Conservation (phyloP, 495 filamentous ascomycete species). For the Annulohypoxylon stygium region DNA sequence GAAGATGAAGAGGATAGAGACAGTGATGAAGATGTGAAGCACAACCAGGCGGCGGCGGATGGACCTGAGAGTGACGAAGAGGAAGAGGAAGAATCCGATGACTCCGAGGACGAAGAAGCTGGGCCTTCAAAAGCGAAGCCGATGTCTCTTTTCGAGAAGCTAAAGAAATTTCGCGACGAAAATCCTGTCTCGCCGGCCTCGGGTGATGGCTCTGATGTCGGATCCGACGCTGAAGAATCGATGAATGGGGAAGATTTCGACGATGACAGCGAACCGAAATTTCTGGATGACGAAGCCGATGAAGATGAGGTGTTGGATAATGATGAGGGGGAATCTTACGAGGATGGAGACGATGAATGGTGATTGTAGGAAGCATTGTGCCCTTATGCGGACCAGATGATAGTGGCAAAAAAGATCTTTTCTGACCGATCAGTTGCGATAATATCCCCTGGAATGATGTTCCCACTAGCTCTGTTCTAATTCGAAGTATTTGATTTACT, state of each 20-base stretch:
- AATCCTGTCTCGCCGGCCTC: slow-evolving; percentile 36
- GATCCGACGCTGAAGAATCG: slow-evolving; percentile 30
- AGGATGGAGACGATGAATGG: slow-evolving; percentile 39
- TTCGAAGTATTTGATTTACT: not conserved
- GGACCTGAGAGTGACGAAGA: slow-evolving; percentile 10
- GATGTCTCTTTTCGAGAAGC: slow-evolving; percentile 40
- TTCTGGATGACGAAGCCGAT: slow-evolving; percentile 45
- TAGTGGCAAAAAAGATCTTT: not conserved
- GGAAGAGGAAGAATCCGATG: slow-evolving; percentile 25
- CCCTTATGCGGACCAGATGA: not conserved
- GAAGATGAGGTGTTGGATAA: slow-evolving; percentile 31
- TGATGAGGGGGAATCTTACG: slow-evolving; percentile 20
- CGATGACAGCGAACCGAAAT: slow-evolving; percentile 34
- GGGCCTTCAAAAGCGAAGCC: slow-evolving; percentile 24
- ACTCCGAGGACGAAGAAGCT: slow-evolving; percentile 25
- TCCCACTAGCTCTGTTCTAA: not conserved
- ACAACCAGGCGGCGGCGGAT: not conserved
- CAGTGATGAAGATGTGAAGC: slow-evolving; percentile 33
- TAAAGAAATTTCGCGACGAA: slow-evolving; percentile 45
- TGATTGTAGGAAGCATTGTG: slow-evolving; percentile 5
- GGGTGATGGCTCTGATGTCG: slow-evolving; percentile 22
- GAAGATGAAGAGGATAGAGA: slow-evolving; percentile 48
- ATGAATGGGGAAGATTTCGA: slow-evolving; percentile 18
- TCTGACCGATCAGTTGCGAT: not conserved
- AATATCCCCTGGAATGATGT: not conserved